These are phyloP conservation scores for Saprolegnia diclina DNA, from an alignment of 352 stramenopile genomes.

Conservation along the genomic window DNA sequence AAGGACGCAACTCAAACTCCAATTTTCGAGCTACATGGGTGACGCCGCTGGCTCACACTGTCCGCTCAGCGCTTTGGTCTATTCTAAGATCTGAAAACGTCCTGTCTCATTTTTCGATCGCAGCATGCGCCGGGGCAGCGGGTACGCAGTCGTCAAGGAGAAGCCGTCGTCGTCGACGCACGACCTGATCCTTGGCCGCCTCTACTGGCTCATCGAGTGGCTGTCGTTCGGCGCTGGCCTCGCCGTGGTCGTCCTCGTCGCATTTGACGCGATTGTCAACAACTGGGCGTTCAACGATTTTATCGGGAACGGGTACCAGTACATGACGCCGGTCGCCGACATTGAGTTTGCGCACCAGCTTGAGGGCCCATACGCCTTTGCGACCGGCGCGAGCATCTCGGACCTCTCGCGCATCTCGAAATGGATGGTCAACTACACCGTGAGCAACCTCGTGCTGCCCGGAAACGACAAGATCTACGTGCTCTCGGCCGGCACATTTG, in stretches of 20 bases:
- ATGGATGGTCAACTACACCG: conserved; percentile 21
- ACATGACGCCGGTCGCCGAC: conserved; percentile 8
- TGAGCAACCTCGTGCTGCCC: background rate
- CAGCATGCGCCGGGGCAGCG: background rate
- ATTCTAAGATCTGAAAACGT: background rate
- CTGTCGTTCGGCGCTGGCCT: background rate
- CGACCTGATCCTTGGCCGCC: background rate
- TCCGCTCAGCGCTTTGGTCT: background rate
- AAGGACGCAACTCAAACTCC: no score
- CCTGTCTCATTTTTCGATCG: no score
- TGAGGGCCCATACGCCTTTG: background rate
- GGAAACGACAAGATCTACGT: background rate
- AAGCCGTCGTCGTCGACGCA: background rate
- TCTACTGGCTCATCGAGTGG: background rate
- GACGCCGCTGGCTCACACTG: no score
- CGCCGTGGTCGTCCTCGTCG: background rate
- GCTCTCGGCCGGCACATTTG: conserved; percentile 14
- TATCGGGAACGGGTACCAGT: conserved; percentile 20
- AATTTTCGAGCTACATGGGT: no score
- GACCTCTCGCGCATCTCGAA: conserved; percentile 16
- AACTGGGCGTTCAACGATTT: conserved; percentile 25
- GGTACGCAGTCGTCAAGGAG: conserved; percentile 7
- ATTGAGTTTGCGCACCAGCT: background rate
- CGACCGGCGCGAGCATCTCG: background rate
- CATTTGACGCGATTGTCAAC: conserved; percentile 10